Percentiles rank a stretch among this genome's conserved stretches.
phyloP scores from a whole-genome alignment of 805 yeast genomes.

The Schwanniomyces polymorphus region DNA sequence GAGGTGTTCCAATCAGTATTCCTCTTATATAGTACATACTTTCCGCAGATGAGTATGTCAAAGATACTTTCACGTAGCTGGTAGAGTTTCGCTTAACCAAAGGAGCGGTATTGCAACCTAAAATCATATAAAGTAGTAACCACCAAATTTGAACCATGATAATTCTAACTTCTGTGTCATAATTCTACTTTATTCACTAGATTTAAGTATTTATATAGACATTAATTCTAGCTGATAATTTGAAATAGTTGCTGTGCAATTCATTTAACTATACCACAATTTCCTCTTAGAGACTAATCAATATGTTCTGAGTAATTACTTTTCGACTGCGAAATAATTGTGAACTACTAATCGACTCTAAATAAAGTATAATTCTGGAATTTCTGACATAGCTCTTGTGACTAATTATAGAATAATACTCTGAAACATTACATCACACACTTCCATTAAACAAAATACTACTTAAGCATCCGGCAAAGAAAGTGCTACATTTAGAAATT shows the following conservation, averaged over 20 bases:
- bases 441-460: no score
- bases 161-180: no score
- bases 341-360: neutral
- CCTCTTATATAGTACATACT: constrained; percentile 9
- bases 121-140: neutral
- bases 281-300: neutral
- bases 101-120: constrained; percentile 1
- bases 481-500: no score
- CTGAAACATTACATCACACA: no score
- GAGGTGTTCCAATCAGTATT: constrained; percentile 12
- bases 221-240: no score
- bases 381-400: no score
- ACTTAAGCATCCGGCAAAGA: no score
- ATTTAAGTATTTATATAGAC: no score
- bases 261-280: neutral
- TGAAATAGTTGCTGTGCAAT: no score
- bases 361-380: no score
- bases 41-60: constrained; percentile 1
- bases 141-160: neutral
- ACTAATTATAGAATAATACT: no score
- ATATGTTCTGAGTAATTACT: neutral
- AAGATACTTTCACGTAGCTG: neutral
- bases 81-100: neutral
- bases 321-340: neutral
- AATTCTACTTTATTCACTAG: no score